Percentiles rank a stretch among this genome's conserved stretches.
These are phyloP conservation scores for Fraxinus greggii DNA, from an alignment of 305 asterid species.

Conservation along the genomic window DNA sequence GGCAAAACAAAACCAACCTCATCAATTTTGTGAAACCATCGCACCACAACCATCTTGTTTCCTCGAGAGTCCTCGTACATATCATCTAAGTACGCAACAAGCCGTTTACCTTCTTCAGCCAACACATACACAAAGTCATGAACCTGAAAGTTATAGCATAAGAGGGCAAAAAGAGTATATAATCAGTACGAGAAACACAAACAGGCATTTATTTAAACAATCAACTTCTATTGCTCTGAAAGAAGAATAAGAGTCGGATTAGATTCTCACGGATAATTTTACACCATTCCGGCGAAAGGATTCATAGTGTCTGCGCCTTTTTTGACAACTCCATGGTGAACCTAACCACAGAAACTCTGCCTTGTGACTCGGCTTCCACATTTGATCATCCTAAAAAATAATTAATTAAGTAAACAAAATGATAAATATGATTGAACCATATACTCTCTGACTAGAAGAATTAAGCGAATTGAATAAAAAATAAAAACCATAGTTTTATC, in stretches of 20 bases:
- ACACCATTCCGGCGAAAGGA: slow-evolving; percentile 74
- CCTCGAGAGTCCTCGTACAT: slow-evolving; percentile 78
- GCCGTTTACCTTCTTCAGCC: slow-evolving; percentile 71
- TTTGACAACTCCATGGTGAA: slow-evolving; percentile 61
- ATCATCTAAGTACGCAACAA: slow-evolving; percentile 82
- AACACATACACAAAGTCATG: slow-evolving; percentile 74
- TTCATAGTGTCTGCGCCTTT: slow-evolving; percentile 58
- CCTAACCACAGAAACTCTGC: slow-evolving; percentile 63
- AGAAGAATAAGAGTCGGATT: neutral
- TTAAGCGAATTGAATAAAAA: neutral
- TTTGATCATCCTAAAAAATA: slow-evolving; percentile 30
- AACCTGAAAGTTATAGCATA: slow-evolving; percentile 41
- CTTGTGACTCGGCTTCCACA: slow-evolving; percentile 24
- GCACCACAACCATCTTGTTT: slow-evolving; percentile 90
- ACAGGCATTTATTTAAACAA: neutral
- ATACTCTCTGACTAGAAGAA: neutral
- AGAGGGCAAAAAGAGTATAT: slow-evolving; percentile 1
- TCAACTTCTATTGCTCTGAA: neutral
- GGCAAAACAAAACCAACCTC: slow-evolving; percentile 93
- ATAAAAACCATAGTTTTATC: neutral
- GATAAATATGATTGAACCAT: neutral
- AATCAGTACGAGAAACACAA: neutral
- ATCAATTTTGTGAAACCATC: slow-evolving; percentile 94
- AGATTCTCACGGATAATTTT: slow-evolving; percentile 58
- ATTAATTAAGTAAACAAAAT: neutral